Base-by-base conservation (phyloP, 306 rosid species). In the Fagus sylvatica region DNA sequence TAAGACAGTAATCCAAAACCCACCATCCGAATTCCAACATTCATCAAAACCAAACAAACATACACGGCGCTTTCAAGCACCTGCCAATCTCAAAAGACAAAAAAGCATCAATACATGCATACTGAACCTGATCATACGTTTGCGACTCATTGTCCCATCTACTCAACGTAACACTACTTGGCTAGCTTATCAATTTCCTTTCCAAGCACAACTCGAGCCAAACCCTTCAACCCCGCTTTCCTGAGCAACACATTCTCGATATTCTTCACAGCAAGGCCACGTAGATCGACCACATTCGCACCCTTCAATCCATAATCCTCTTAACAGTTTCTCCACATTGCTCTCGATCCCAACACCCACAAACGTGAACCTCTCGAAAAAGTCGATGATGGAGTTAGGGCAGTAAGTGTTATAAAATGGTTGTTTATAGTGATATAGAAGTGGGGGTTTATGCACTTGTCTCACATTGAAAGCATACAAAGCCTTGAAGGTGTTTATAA, bases 61-160 rank as follows among this genome's bases (percentile, higher is more conserved):
- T 30, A 65, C n/a, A 2, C 12, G 3, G 48, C 30, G 67, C 59
- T 53, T 64, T 51, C 65, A 81, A 76, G 1, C 11, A 7, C 84
- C 51, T 76, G 1, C 81, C 89, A 59, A 88, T 81, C 84, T 81
- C 82, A 53, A 46, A 88, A 32, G 91, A 83, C 22, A 83, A 11
- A 39, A 83, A 88, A 12, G 91, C 91, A 74, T 88, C 91, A 53
- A 85, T 5, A 36, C 85, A 22, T 53, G 91, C 91, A 69, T 88
- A 88, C 74, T 64, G 84, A 2, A 88, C 77, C 88, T 88, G 91
- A 59, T 32, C 69, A 7, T 1, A 59, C 61, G 40, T 70, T 0
- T 85, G 91, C 86, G 84, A 83, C n/a, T 61, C 71, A 62, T n/a
- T 71, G 66, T 88, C 89, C 89, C 91, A 88, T 60, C 88, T 34